These are phyloP conservation scores for Ganoderma sp. DNA, from an alignment of 1,284 basidiomycete species.

Conservation along the genomic window DNA sequence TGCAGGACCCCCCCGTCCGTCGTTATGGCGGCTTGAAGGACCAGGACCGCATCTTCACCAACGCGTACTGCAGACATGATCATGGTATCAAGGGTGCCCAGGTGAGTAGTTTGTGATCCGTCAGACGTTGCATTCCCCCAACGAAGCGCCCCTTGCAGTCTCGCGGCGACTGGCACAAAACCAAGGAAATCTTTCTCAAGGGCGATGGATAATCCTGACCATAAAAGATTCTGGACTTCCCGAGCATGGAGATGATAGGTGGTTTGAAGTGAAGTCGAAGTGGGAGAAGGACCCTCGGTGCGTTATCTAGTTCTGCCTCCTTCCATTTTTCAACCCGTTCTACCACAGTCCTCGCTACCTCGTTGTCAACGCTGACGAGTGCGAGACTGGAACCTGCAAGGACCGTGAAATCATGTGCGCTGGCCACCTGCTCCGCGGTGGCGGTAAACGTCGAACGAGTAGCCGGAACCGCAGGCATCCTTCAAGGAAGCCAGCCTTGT, in stretches of 20 bases:
- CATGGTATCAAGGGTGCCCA: constrained; percentile 89
- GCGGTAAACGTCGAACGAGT: constrained; percentile 95
- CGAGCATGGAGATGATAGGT: constrained; percentile 78
- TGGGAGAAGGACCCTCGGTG: constrained; percentile 95
- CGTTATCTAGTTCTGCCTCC: constrained; percentile 29
- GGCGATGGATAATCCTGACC: constrained; percentile 96
- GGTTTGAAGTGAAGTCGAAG: constrained; percentile 98
- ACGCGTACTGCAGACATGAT: constrained; percentile 84
- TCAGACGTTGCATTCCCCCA: constrained; percentile 14
- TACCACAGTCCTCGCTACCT: constrained; percentile 84
- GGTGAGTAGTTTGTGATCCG: constrained; percentile 49
- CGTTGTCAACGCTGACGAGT: constrained; percentile 98
- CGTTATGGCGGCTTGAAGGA: constrained; percentile 91
- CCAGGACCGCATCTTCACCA: constrained; percentile 93
- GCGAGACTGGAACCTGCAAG: constrained; percentile 99
- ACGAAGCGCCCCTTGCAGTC: constrained; percentile 52
- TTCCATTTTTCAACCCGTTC: constrained; percentile 6
- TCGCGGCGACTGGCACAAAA: constrained; percentile 97
- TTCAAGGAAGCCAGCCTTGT: constrained; percentile 95
- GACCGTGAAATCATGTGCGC: constrained; percentile 94
- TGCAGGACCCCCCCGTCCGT: constrained; percentile 81
- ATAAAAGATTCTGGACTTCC: constrained; percentile 97
- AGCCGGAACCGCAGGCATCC: constrained; percentile 93
- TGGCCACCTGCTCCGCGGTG: constrained; percentile 96
- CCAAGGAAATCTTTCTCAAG: constrained; percentile 94